Conservation (phyloP, 768 basidiomycete genomes). For the Collybiopsis luxurians region DNA sequence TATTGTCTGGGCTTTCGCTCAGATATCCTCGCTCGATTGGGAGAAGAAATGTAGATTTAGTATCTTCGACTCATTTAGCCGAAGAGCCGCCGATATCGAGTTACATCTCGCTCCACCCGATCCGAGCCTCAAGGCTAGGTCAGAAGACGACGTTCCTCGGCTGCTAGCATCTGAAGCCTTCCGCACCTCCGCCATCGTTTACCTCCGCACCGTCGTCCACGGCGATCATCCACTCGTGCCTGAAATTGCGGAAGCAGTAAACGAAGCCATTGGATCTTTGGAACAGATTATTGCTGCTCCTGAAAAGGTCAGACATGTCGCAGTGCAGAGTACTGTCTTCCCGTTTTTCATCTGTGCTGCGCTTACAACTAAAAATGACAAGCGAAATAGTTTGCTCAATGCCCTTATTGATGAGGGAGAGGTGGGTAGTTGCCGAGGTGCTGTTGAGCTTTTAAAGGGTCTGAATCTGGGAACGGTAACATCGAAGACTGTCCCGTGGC, state of each 20-base stretch:
- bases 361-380: conserved; percentile 49
- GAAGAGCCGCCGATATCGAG: conserved; percentile 52
- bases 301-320: conserved; percentile 39
- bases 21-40: conserved; percentile 61
- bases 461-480: neutral
- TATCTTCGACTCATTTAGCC: conserved; percentile 58
- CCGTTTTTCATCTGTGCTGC: conserved; percentile 72
- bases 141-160: conserved; percentile 33
- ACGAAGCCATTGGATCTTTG: conserved; percentile 51
- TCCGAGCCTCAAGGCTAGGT: conserved; percentile 10
- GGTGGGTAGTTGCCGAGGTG: conserved; percentile 65
- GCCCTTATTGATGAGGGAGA: conserved; percentile 50
- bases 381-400: conserved; percentile 40
- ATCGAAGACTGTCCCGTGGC: conserved; percentile 52
- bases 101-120: conserved; percentile 18
- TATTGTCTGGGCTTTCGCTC: conserved; percentile 76
- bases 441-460: conserved; percentile 46
- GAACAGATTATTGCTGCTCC: conserved; percentile 30
- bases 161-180: conserved; percentile 60
- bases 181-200: conserved; percentile 71
- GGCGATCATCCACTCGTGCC: conserved; percentile 65
- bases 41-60: conserved; percentile 44
- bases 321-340: conserved; percentile 78
- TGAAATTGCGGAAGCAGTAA: conserved; percentile 57
- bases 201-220: conserved; percentile 74